These are phyloP conservation scores for Stevia rebaudiana DNA, from an alignment of 140 eudicot species.

Conservation along the genomic window DNA sequence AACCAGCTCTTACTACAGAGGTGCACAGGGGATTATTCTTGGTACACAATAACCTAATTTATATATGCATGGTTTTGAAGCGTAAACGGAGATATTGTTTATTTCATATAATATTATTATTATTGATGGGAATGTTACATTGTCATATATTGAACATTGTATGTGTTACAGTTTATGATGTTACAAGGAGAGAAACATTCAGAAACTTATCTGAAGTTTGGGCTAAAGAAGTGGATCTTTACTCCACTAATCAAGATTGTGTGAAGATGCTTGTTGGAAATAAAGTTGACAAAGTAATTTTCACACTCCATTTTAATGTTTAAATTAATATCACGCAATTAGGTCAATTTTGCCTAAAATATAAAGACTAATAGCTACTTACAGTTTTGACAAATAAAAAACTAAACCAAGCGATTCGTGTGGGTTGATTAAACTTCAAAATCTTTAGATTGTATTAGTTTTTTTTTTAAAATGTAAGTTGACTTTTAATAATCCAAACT, in stretches of 20 bases:
- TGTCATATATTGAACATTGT: constrained; percentile 2
- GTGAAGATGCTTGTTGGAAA: constrained; percentile 93
- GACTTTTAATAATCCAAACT: too few species aligned
- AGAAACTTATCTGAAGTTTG: constrained; percentile 71
- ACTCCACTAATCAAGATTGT: constrained; percentile 78
- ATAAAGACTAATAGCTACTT: not conserved
- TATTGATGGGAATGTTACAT: not conserved
- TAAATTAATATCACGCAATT: not conserved
- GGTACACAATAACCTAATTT: constrained; percentile 26
- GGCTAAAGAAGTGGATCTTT: constrained; percentile 85
- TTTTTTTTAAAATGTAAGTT: too few species aligned
- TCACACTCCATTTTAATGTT: constrained; percentile 9
- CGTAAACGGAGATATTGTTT: not conserved
- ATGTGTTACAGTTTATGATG: constrained; percentile 63
- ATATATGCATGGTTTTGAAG: not conserved
- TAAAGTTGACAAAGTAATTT: constrained; percentile 77
- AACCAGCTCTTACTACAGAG: constrained; percentile 58
- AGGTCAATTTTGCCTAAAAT: not conserved
- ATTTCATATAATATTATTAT: too few species aligned
- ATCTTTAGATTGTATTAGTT: too few species aligned
- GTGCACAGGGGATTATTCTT: constrained; percentile 55
- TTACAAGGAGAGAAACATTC: constrained; percentile 84
- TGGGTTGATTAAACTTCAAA: too few species aligned
- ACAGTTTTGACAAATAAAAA: too few species aligned
- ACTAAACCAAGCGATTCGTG: too few species aligned